Base-by-base conservation (phyloP, 139 green algal species). In the Parachlorella kessleri region DNA sequence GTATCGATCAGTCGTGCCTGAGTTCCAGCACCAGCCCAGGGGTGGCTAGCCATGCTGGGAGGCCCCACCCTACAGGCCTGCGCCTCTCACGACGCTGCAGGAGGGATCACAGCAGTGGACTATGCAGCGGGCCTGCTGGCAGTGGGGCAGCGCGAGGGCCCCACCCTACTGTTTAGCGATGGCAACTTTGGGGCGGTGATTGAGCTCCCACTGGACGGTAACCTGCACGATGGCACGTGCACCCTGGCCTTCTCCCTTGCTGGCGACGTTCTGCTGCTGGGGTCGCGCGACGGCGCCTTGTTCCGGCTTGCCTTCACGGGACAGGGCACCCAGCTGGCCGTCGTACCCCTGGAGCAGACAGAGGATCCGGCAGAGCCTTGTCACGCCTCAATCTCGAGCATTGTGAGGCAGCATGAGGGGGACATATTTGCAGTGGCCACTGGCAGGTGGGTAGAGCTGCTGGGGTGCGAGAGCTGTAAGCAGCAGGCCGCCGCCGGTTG, bases 91-190 rank as follows among this genome's bases (percentile, higher is more conserved):
- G 21, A 14, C 14, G 48, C 21, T 59, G 14, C 14, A 28, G 48
- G 21, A 59, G 14, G 48, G 48, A 59, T 59, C 48, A 59, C 48
- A 18, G 48, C 48, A 28, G 48, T 92, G 66, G 75, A 81, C 55
- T 76, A 69, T 40, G 64, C 53, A 66, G 33, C 37, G 23, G 55
- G 48, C 40, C 38, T 23, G 66, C 55, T 78, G 10, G 73, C 72
- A 70, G 10, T 85, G 82, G 66, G 75, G 54, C 48, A 75, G 41
- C 18, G 77, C 55, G 41, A 67, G 80, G 64, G 76, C 24, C 6
- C 23, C 54, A 35, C 35, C 7, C 26, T 78, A 36, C 55, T 78
- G 32, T 78, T 78, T 32, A 26, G 7, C 3, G 55, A 78, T 36
- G 2, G 53, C 8, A 24, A 67, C 54, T 36, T 77, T 36, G 23